phyloP scores from a whole-genome alignment of 116 monocot species.

The Posidonia oceanica region DNA sequence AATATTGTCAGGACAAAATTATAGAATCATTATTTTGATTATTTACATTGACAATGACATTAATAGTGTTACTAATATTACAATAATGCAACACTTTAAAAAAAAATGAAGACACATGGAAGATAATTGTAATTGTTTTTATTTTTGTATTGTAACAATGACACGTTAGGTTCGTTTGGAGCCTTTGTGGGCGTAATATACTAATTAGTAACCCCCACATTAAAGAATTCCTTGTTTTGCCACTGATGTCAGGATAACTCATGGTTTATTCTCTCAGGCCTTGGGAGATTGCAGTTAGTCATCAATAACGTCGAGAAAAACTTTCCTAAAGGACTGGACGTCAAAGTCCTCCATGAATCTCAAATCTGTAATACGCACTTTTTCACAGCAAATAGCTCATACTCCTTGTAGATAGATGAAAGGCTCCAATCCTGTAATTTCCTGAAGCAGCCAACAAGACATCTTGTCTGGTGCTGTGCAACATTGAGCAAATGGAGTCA shows the following conservation, averaged over 20 bases:
- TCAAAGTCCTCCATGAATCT: conserved; percentile 47
- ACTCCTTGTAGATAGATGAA: conserved; percentile 36
- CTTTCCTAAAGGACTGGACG: conserved; percentile 19
- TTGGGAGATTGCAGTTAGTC: conserved; percentile 10
- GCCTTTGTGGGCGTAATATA: no score
- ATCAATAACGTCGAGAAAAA: conserved; percentile 18
- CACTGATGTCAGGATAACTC: not conserved
- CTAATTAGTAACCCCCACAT: no score
- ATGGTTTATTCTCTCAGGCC: conserved; percentile 18
- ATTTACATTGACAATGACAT: no score
- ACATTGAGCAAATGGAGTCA: not conserved
- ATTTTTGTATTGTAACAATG: no score
- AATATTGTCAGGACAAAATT: no score
- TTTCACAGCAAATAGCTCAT: conserved; percentile 28
- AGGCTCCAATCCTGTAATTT: conserved; percentile 43
- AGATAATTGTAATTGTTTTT: no score
- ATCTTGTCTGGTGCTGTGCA: conserved; percentile 45
- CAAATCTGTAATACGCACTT: conserved; percentile 28
- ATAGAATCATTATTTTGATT: no score
- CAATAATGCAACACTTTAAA: no score
- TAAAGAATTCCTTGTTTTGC: no score
- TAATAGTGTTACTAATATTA: no score
- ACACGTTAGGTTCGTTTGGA: no score
- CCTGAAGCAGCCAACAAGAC: conserved; percentile 49
- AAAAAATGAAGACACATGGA: no score